Evolutionary conservation across 2,329 filamentous ascomycete species (phyloP), one percentile per base, ranked within the genome.

Genomic region (Fusarium sp.): DNA sequence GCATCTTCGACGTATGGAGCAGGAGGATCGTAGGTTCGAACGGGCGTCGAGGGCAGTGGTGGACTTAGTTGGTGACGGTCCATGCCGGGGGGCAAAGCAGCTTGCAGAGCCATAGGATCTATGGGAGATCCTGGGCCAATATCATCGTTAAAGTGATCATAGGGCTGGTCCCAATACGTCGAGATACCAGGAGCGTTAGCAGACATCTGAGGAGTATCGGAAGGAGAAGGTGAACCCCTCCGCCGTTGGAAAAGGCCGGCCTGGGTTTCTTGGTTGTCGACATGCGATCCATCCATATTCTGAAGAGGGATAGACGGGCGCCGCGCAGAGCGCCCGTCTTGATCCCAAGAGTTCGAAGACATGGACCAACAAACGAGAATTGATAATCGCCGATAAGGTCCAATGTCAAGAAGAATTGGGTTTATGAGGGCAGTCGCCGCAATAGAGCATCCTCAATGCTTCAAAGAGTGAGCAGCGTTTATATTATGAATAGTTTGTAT

Each of bases 231-330:
- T 20, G 58, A 60, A 16, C 62, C 38, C 22, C 54, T 54, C 22
- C 69, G 65, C 29, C 69, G 65, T 9, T 45, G 54, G 22, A 62
- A 46, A 20, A 60, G 59, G 32, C 60, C 68, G 40, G 57, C 47
- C 27, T 62, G 62, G 24, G 61, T 41, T 40, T 67, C 52, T 38
- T 64, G 49, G 43, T 60, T 51, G 29, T 67, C 62, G 32, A 63
- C 63, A 29, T 69, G 62, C 15, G 73, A 56, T 32, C 70, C 68
- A 58, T 79, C 78, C 38, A 92, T 83, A 73, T 91, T 87, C 79
- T 90, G 90, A 62, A 95, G 83, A 64, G 91, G 92, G 81, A 96
- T 94, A 67, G 91, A 90, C 75, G 71, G 77, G 56, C 72, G 75
- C 61, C 72, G 74, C 53, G 62, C 62, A 58, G 72, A 65, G 63